Base-by-base conservation (phyloP, 768 basidiomycete genomes). In the Lactifluus pinguis region DNA sequence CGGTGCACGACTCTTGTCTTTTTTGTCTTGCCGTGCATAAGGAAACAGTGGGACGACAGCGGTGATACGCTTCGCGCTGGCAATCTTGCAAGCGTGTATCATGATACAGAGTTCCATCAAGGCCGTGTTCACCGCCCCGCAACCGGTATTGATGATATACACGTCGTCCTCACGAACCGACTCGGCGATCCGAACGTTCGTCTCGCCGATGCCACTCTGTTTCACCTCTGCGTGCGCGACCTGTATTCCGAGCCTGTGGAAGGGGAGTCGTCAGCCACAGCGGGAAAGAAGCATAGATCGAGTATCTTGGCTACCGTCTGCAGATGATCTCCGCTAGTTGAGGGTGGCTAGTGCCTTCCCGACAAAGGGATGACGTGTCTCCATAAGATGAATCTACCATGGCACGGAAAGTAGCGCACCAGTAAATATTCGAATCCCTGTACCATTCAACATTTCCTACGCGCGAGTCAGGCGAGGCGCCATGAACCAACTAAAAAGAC, bases 81-180 rank as follows among this genome's bases (percentile, higher is more conserved):
- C 95, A 69, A 98, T 98, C 77, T 95, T 95, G 84, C 95, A 97
- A 10, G 97, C 95, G 71, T 98, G 95, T 69, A 98, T 93, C 92
- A 99, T 95, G 69, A 98, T 98, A 72, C 95, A 92, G 49, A 94
- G 82, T 73, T 98, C 97, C 93, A 99, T 98, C 65, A 99, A 83
- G 44, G 95, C 81, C 30, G 92, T 94, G 71, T 98, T 98, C 68
- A 98, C 83, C 58, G 85, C 77, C 25, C 87, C 85, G 68, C 87
- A 86, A 14, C 92, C 89, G 42, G 92, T 92, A 75, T 94, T 97
- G 77, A 99, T 87, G 73, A 99, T 98, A 76, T 98, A 99, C 53
- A 98, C 95, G 72, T 98, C 97, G 73, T 93, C 91, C 75, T 98
- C 95, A 63, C 97, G 90, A 39, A 99, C 95, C 49, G 91, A 94